phyloP scores from a whole-genome alignment of 441 rosid species.

The Theobroma grandiflorum region DNA sequence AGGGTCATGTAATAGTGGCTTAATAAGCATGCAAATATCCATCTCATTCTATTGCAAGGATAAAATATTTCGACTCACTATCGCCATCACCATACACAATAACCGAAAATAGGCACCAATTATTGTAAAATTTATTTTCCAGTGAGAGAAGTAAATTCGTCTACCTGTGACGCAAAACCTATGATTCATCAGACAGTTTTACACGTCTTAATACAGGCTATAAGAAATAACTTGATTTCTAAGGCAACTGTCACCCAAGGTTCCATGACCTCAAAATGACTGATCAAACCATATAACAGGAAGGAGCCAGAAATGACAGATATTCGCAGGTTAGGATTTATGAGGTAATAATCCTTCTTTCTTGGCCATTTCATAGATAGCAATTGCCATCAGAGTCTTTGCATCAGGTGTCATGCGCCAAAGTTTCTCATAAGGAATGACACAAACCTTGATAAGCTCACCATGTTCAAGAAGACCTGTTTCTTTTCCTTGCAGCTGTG shows the following conservation, averaged over 20 bases:
- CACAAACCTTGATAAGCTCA: conserved; percentile 79
- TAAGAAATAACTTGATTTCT: not conserved
- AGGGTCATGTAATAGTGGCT: no score
- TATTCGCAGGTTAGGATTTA: conserved; percentile 16
- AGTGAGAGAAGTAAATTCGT: no score
- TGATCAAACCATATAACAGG: not conserved
- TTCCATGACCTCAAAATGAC: not conserved
- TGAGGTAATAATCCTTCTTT: conserved; percentile 57
- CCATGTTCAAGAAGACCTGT: conserved; percentile 75
- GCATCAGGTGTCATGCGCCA: conserved; percentile 86
- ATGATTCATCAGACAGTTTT: not conserved
- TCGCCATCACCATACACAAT: no score
- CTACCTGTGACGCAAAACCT: no score
- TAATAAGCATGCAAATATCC: no score
- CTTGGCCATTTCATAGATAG: conserved; percentile 80
- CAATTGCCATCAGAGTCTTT: conserved; percentile 71
- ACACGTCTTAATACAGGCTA: not conserved
- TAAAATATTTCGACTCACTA: no score
- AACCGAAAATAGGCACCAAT: no score
- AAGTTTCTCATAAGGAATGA: conserved; percentile 66
- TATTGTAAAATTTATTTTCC: no score
- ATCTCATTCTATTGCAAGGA: no score
- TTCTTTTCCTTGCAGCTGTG: conserved; percentile 79
- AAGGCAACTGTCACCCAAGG: not conserved
- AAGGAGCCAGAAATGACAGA: not conserved